Evolutionary conservation across 257 asterid genomes (phyloP), one percentile per base, ranked within the genome.

Genomic region (Primulina eburnea): DNA sequence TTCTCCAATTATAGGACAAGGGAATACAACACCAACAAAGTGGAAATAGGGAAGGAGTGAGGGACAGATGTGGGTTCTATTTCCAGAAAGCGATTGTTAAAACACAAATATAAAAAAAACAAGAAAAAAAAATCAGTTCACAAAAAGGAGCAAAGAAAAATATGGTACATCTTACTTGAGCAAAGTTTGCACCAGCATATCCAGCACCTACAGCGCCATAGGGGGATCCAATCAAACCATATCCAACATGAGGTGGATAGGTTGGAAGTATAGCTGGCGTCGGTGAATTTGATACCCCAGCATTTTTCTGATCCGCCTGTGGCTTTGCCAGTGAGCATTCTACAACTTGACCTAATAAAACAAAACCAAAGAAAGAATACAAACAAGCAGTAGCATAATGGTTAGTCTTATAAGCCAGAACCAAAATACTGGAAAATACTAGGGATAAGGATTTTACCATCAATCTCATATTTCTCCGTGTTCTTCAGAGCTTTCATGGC

Each of bases 251-350:
- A 73, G 96, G 96, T 28, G 88, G 90, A 73, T 89, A 93, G 43
- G 88, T 75, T 60, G 94, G 89, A 67, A 84, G 87, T 69, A 89
- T 71, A 65, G 87, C 77, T 40, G 84, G 81, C 80, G 79, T 86
- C 60, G 89, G 92, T 33, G 89, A 74, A 77, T 73, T 82, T 65
- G 90, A 67, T 57, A 84, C 88, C 38, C 89, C 94, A 9, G 83
- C 63, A 53, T 81, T 65, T 76, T 86, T 93, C 83, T 87, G 96
- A 63, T 93, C 99, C 4, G 86, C 88, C 86, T 89, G 99, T 68
- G 99, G 99, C 85, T 90, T 93, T 55, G 99, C 97, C 63, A 93
- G 95, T 37, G 99, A 93, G 85, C 99, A 93, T 72, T 93, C 97
- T 80, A 93, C 74, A 55, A 83, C 85, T 84, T 89, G 96, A 67